Evolutionary conservation across 306 rosid genomes (phyloP).

Genomic region (Arachis hypogaea): DNA sequence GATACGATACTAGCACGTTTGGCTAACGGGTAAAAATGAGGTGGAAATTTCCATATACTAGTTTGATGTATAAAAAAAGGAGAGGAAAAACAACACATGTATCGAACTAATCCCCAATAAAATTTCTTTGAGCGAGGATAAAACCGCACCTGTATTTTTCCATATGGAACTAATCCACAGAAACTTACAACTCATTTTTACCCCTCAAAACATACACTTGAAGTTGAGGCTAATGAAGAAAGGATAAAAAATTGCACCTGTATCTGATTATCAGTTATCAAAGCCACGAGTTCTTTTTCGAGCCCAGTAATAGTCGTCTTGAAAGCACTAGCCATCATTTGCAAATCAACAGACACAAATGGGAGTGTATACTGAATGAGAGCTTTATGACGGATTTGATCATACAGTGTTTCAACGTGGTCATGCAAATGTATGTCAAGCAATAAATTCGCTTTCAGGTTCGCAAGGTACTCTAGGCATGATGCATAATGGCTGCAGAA

Average conservation of each 20-base stretch:
- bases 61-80: too few species aligned
- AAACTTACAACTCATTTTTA: too few species aligned
- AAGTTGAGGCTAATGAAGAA: too few species aligned
- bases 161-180: too few species aligned
- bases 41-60: background rate
- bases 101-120: too few species aligned
- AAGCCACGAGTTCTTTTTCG: conserved; percentile 96
- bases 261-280: conserved; percentile 92
- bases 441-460: conserved; percentile 80
- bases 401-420: conserved; percentile 90
- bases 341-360: conserved; percentile 88
- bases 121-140: too few species aligned
- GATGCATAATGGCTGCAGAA: conserved; percentile 91
- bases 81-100: too few species aligned
- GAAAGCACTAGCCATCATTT: conserved; percentile 96
- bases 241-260: conserved; percentile 57
- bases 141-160: too few species aligned
- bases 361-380: conserved; percentile 96
- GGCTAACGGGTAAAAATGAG: background rate
- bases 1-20: background rate
- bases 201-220: too few species aligned
- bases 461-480: conserved; percentile 94
- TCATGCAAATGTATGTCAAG: conserved; percentile 95
- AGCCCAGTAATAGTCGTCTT: conserved; percentile 88
- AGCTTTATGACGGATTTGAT: conserved; percentile 94